Conservation (phyloP, 1,139 yeast genomes). For the Yamadazyma jaroonii region DNA sequence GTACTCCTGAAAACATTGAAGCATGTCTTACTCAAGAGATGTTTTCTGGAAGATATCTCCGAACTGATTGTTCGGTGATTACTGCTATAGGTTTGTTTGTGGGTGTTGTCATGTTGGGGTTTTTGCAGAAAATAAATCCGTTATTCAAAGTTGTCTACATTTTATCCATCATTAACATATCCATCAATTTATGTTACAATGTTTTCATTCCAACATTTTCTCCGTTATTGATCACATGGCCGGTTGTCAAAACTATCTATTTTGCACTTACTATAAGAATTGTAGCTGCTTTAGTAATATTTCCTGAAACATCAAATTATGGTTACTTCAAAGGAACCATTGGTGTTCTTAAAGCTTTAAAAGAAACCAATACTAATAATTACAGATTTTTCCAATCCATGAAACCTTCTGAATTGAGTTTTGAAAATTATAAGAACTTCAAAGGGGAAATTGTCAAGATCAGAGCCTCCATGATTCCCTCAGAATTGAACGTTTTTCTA, state of each 20-base stretch:
- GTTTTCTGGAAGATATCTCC: slow-evolving; percentile 28
- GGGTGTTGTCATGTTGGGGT: slow-evolving; percentile 25
- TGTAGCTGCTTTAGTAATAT: slow-evolving; percentile 20
- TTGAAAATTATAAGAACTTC: slow-evolving; percentile 21
- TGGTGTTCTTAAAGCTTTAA: slow-evolving; percentile 16
- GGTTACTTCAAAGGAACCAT: slow-evolving; percentile 20
- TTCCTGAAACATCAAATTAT: slow-evolving; percentile 31
- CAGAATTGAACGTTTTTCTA: slow-evolving; percentile 22
- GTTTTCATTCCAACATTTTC: slow-evolving; percentile 27
- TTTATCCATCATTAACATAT: slow-evolving; percentile 20
- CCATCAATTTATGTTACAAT: slow-evolving; percentile 25
- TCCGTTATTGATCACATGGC: slow-evolving; percentile 21
- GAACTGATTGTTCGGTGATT: slow-evolving; percentile 25
- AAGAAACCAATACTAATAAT: slow-evolving; percentile 19
- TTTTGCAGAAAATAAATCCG: slow-evolving; percentile 20
- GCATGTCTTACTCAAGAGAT: slow-evolving; percentile 22
- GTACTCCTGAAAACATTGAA: slow-evolving; percentile 20
- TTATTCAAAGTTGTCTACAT: slow-evolving; percentile 22
- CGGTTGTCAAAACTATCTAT: slow-evolving; percentile 25
- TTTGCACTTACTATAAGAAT: slow-evolving; percentile 22
- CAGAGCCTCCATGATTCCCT: slow-evolving; percentile 19
- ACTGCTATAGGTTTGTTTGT: slow-evolving; percentile 24
- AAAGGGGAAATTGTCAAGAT: slow-evolving; percentile 19
- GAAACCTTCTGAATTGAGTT: slow-evolving; percentile 28
- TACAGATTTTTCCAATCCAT: slow-evolving; percentile 23